Conservation (phyloP, 2,329 filamentous ascomycete genomes). For the Trichoderma sp. region DNA sequence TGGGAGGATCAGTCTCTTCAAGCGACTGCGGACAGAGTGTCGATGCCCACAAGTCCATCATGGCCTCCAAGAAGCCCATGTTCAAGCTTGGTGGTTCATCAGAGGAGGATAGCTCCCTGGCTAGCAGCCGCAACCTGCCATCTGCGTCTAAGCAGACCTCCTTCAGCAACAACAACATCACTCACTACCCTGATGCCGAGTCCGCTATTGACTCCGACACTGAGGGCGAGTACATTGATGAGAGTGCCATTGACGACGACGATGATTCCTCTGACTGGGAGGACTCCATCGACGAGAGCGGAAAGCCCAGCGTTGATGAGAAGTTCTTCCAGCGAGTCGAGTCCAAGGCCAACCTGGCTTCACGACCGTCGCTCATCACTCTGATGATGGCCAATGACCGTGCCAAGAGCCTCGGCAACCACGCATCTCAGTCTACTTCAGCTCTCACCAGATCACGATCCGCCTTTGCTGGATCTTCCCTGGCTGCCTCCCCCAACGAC, state of each 20-base stretch:
- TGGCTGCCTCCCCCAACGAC: conserved; percentile 57
- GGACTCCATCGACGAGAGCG: conserved; percentile 75
- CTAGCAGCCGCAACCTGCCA: conserved; percentile 52
- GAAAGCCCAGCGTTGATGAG: conserved; percentile 79
- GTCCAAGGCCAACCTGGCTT: conserved; percentile 80
- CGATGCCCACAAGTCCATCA: conserved; percentile 43
- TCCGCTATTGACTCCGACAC: conserved; percentile 41
- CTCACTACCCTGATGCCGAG: conserved; percentile 63
- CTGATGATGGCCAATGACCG: conserved; percentile 79
- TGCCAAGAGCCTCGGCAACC: conserved; percentile 67
- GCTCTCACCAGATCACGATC: conserved; percentile 66
- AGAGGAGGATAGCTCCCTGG: conserved; percentile 77
- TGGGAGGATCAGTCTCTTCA: conserved; percentile 82
- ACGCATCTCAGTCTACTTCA: conserved; percentile 67
- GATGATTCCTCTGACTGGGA: conserved; percentile 64
- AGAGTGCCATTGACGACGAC: conserved; percentile 79
- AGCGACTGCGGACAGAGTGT: conserved; percentile 54
- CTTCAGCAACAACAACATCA: conserved; percentile 75
- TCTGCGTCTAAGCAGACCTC: conserved; percentile 66
- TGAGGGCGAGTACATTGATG: conserved; percentile 68
- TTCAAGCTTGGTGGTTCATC: conserved; percentile 62
- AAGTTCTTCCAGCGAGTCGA: conserved; percentile 89
- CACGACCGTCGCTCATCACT: conserved; percentile 84
- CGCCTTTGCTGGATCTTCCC: conserved; percentile 45
- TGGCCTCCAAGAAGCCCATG: conserved; percentile 43